Conservation (phyloP, 139 green algal genomes). For the Haematococcus lacustris region DNA sequence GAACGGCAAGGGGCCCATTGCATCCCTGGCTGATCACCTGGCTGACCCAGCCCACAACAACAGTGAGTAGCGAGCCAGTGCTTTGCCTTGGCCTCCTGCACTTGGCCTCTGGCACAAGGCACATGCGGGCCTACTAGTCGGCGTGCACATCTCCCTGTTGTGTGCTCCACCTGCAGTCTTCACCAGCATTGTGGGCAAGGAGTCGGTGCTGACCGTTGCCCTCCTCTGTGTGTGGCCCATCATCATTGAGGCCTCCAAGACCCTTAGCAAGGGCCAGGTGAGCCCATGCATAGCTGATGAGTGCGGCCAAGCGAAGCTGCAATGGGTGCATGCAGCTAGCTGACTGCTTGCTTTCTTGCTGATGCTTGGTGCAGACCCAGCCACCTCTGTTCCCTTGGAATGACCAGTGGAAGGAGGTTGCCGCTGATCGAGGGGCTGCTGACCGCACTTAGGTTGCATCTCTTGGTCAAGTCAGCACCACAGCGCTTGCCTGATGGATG, state of each 20-base stretch:
- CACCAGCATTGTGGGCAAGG: constrained; percentile 70
- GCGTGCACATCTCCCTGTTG: background rate
- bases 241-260: constrained; percentile 71
- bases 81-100: background rate
- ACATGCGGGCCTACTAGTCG: background rate
- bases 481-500: too few species aligned
- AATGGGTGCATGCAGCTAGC: too few species aligned
- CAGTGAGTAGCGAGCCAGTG: constrained; percentile 45
- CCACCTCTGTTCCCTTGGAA: constrained; percentile 32
- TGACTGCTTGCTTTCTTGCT: too few species aligned
- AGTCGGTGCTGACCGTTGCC: constrained; percentile 61
- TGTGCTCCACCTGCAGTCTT: constrained; percentile 54
- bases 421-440: too few species aligned
- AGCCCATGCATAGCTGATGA: background rate
- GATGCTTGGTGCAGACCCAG: too few species aligned
- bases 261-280: constrained; percentile 21
- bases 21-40: constrained; percentile 72
- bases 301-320: too few species aligned
- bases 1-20: constrained; percentile 74
- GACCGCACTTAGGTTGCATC: too few species aligned
- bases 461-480: too few species aligned
- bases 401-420: constrained; percentile 10
- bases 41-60: constrained; percentile 80
- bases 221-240: constrained; percentile 62
- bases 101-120: background rate